Percentiles rank a stretch among this genome's conserved stretches.
Conservation (phyloP, 2,329 filamentous ascomycete genomes). For the Colletotrichum theobromicola region DNA sequence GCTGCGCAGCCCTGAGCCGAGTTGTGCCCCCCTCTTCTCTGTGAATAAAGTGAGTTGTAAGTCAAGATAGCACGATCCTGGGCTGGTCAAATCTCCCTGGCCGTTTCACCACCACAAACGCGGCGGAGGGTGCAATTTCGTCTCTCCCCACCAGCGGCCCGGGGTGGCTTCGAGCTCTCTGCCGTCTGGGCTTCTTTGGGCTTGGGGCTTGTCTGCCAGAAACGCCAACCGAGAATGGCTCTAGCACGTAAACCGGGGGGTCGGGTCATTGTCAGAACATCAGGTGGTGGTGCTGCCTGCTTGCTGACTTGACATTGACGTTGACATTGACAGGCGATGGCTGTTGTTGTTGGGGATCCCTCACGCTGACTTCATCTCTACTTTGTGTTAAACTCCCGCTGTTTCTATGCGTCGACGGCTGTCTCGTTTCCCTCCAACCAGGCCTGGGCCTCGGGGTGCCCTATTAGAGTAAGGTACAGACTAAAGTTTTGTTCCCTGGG, state of each 20-base stretch:
- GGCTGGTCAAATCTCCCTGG: constrained; percentile 19
- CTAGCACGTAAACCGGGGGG: background rate
- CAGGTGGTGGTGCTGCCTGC: background rate
- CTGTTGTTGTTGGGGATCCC: background rate
- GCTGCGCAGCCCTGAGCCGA: background rate
- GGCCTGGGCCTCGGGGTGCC: background rate
- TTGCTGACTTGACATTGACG: background rate
- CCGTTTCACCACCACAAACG: constrained; percentile 19
- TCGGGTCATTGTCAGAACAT: background rate
- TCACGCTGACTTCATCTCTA: background rate
- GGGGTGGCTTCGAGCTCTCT: background rate
- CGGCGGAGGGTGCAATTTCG: constrained; percentile 19
- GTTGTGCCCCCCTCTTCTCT: background rate
- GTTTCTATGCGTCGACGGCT: background rate
- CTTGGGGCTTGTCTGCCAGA: background rate
- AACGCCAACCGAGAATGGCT: constrained; percentile 5
- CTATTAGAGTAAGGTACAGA: background rate
- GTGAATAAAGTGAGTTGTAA: background rate
- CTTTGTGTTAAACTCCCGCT: background rate
- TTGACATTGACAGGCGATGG: background rate
- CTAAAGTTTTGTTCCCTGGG: background rate
- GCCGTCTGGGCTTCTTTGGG: background rate
- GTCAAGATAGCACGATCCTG: constrained; percentile 3
- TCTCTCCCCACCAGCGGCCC: constrained; percentile 3
- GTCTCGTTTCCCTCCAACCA: background rate